These are phyloP conservation scores for Bryoerythrophyllum caledonicum DNA, from an alignment of 225 moss, liverwort and hornwort genomes.

Conservation along the genomic window DNA sequence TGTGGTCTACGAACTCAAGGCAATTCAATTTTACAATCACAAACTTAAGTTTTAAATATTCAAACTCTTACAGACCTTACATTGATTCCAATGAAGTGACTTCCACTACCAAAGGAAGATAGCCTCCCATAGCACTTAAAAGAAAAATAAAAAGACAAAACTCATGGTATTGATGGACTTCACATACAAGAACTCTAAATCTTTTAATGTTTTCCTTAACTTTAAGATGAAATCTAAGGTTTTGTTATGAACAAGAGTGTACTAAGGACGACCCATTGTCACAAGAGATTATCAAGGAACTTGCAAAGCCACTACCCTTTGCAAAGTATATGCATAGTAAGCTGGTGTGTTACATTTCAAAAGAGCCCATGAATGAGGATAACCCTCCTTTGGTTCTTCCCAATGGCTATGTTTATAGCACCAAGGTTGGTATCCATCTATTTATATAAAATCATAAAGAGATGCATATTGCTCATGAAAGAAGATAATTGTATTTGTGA, in stretches of 20 bases:
- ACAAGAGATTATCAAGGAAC: slow-evolving; percentile 62
- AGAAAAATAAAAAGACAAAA: too few species aligned
- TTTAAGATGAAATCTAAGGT: slow-evolving; percentile 27
- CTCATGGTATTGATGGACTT: too few species aligned
- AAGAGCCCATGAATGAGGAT: slow-evolving; percentile 88
- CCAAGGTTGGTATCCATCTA: slow-evolving; percentile 40
- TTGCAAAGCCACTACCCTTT: slow-evolving; percentile 83
- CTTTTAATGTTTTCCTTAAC: neutral
- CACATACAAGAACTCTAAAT: neutral
- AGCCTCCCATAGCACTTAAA: too few species aligned
- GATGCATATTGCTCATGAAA: too few species aligned
- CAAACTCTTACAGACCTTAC: too few species aligned
- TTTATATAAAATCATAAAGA: neutral
- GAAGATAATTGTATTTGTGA: too few species aligned
- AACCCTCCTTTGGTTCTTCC: slow-evolving; percentile 82
- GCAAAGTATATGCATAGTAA: slow-evolving; percentile 80
- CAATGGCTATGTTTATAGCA: slow-evolving; percentile 85
- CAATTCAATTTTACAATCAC: too few species aligned
- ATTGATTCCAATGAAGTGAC: too few species aligned
- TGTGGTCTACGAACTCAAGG: too few species aligned
- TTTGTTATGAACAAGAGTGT: slow-evolving; percentile 75
- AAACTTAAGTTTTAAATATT: too few species aligned
- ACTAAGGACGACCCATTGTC: slow-evolving; percentile 79
- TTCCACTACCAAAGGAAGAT: too few species aligned
- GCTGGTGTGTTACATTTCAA: slow-evolving; percentile 76